Evolutionary conservation across 2,329 filamentous ascomycete species (phyloP).

Genomic region (Plectosphaerella cucumerina): DNA sequence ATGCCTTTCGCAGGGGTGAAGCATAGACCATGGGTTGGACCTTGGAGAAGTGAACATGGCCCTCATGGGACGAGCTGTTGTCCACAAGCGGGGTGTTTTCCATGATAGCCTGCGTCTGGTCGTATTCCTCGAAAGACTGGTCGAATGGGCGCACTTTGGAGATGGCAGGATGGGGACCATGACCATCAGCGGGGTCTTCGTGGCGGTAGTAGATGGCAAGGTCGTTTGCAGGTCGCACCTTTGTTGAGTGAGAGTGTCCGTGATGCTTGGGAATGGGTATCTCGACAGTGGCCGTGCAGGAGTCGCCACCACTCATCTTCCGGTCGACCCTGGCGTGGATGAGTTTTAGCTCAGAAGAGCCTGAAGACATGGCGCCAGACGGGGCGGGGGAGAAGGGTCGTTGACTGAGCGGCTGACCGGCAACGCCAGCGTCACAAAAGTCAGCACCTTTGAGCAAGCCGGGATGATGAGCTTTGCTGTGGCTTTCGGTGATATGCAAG

Average conservation of each 20-base stretch:
- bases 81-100: not conserved
- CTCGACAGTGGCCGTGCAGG: constrained; percentile 7
- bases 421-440: constrained; percentile 14
- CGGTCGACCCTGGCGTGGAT: constrained; percentile 14
- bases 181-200: constrained; percentile 1
- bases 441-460: constrained; percentile 14
- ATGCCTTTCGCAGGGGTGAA: not conserved
- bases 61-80: constrained; percentile 1
- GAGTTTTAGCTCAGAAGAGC: constrained; percentile 14
- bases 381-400: not conserved
- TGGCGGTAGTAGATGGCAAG: constrained; percentile 9
- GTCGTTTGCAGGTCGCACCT: constrained; percentile 19
- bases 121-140: constrained; percentile 3
- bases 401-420: constrained; percentile 7
- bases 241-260: constrained; percentile 18
- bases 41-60: constrained; percentile 8
- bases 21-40: not conserved
- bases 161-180: constrained; percentile 4
- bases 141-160: constrained; percentile 17
- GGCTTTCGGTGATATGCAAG: constrained; percentile 9
- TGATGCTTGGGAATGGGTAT: constrained; percentile 10
- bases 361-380: constrained; percentile 3
- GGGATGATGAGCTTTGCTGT: constrained; percentile 11
- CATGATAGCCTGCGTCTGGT: not conserved
- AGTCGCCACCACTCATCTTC: constrained; percentile 9